Evolutionary conservation across 495 filamentous ascomycete genomes (phyloP).

Genomic region (Trichodelitschia bisporula): DNA sequence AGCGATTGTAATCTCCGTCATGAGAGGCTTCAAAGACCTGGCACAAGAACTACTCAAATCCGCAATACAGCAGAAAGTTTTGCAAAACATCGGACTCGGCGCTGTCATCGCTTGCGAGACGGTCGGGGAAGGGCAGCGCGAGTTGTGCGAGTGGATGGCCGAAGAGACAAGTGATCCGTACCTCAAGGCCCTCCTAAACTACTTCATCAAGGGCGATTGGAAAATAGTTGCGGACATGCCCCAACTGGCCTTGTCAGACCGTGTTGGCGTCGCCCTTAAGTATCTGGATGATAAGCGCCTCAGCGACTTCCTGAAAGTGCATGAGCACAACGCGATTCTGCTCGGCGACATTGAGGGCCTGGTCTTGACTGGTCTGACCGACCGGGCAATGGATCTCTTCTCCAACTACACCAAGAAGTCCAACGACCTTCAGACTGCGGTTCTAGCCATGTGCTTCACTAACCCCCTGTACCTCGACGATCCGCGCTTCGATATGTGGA

Average conservation of each 20-base stretch:
- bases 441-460: constrained; percentile 58
- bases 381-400: constrained; percentile 57
- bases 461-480: constrained; percentile 64
- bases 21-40: constrained; percentile 17
- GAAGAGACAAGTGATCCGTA: constrained; percentile 58
- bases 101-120: constrained; percentile 27
- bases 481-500: constrained; percentile 51
- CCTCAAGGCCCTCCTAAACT: constrained; percentile 72
- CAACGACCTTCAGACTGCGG: constrained; percentile 71
- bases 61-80: constrained; percentile 10
- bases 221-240: constrained; percentile 52
- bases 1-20: constrained; percentile 21
- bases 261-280: constrained; percentile 63
- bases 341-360: constrained; percentile 75
- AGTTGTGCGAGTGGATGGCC: constrained; percentile 30
- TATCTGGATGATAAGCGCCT: constrained; percentile 62
- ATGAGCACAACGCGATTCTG: constrained; percentile 34
- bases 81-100: constrained; percentile 20
- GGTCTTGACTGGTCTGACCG: constrained; percentile 62
- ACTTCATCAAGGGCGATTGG: constrained; percentile 78
- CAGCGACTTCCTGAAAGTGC: constrained; percentile 38
- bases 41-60: constrained; percentile 15
- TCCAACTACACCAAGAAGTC: constrained; percentile 72
- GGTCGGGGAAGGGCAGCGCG: constrained; percentile 20
- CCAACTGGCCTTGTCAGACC: constrained; percentile 63